Base-by-base conservation (phyloP, 2,329 filamentous ascomycete species). In the Diatrype stigma region DNA sequence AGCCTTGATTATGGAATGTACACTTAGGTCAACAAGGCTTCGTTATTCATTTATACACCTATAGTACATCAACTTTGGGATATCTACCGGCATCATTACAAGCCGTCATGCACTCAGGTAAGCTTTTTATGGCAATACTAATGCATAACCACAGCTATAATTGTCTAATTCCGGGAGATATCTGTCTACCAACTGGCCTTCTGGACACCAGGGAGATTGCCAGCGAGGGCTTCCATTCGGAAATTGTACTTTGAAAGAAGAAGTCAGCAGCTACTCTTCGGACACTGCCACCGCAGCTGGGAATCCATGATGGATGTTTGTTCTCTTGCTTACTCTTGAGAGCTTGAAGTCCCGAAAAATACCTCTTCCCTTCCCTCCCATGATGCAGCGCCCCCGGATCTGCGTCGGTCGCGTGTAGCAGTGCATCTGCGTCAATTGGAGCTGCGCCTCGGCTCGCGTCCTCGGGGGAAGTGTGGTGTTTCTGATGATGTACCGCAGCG, bases 401-500 rank as follows among this genome's bases (percentile, higher is more conserved):
- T 96, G 92, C 46, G 93, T 96, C 52, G 90, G 84, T 54, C 92
- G 82, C 34, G 94, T 97, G 73, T 97, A 97, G 77, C 84, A 85
- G 76, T 96, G 92, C 93, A 97, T 96, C 73, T 96, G 87, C 3
- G 87, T 84, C 59, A 99, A 79, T 73, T 97, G 87, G 51, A 99
- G 82, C 76, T 97, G 93, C 40, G 94, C 94, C 69, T 96, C 89
- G 55, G 90, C 90, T 64, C 95, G 89, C 47, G 88, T 85, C 64
- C 92, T 84, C 50, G 85, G 78, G 2, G 92, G 84, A 3, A 99
- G 85, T 1, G 86, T 87, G 30, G 90, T 94, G 72, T 99, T 99
- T 70, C 89, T 90, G 69, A 96, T 90, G 57, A 96, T 87, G 75
- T 96, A 96, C 63, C 89, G 86, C 38, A 94, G 84, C 16, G 89